phyloP scores from a whole-genome alignment of 768 basidiomycete genomes.

The Calocera cornea region DNA sequence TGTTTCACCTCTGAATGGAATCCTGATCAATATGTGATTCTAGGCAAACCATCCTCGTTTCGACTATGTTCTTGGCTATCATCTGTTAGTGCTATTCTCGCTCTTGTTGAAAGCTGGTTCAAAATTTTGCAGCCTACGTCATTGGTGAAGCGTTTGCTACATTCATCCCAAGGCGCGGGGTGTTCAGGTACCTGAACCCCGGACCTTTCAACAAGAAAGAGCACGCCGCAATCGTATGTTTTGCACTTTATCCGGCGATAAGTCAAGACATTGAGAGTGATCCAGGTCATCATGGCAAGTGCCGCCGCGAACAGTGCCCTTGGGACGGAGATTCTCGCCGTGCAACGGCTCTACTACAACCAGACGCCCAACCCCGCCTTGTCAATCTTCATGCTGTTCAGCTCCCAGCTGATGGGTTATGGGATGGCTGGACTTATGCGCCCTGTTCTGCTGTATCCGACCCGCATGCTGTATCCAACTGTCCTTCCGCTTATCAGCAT shows the following conservation, averaged over 20 bases:
- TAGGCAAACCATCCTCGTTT: slow-evolving; percentile 40
- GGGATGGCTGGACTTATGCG: slow-evolving; percentile 43
- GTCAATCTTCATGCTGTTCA: slow-evolving; percentile 34
- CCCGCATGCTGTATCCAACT: slow-evolving; percentile 39
- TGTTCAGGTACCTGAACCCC: slow-evolving; percentile 40
- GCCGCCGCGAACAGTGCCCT: slow-evolving; percentile 42
- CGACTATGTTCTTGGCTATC: slow-evolving; percentile 35
- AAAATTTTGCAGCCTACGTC: slow-evolving; percentile 27
- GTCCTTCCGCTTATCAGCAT: slow-evolving; percentile 37
- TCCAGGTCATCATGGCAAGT: slow-evolving; percentile 37
- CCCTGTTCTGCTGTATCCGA: slow-evolving; percentile 37
- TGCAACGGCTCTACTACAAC: slow-evolving; percentile 42
- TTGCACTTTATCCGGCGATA: slow-evolving; percentile 3
- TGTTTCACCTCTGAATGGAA: neutral
- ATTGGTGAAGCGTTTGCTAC: slow-evolving; percentile 37
- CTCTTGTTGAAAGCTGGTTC: neutral
- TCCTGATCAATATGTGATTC: neutral
- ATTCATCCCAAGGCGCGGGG: slow-evolving; percentile 33
- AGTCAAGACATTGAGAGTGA: neutral
- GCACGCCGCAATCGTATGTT: slow-evolving; percentile 35
- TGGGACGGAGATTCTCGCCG: slow-evolving; percentile 41
- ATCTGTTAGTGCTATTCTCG: neutral
- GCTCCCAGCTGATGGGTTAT: slow-evolving; percentile 33
- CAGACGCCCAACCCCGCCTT: slow-evolving; percentile 34
- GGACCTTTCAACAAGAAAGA: slow-evolving; percentile 50